A percentile compares a stretch with the other conserved stretches of the same genome.
Evolutionary conservation across 2,329 filamentous ascomycete genomes (phyloP).

Genomic region (Harringtonia lauricola): DNA sequence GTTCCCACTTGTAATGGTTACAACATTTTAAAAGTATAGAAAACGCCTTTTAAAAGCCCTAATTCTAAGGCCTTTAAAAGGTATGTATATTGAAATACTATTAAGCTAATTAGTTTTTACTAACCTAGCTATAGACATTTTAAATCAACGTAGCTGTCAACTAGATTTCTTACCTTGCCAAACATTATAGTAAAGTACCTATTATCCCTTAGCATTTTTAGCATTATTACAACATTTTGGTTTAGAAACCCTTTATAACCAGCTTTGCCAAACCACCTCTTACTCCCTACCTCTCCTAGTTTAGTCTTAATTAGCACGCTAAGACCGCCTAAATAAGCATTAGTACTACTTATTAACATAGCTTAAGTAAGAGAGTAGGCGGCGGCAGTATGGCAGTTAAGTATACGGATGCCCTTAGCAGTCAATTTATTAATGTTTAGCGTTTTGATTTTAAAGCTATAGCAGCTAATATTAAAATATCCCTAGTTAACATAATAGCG

Average conservation of each 20-base stretch:
- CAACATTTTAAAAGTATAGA: too few relatives aligned
- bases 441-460: conserved; percentile 20
- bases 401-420: conserved; percentile 39
- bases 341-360: conserved; percentile 57
- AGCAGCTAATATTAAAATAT: too few relatives aligned
- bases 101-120: conserved; percentile 30
- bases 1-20: too few relatives aligned
- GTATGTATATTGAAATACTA: too few relatives aligned
- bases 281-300: conserved; percentile 14
- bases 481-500: too few relatives aligned
- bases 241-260: conserved; percentile 56
- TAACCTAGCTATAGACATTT: conserved; percentile 36
- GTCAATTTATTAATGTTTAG: conserved; percentile 19
- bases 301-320: conserved; percentile 43
- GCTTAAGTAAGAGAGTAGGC: conserved; percentile 53
- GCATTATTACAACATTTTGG: conserved; percentile 43
- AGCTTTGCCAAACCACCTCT: conserved; percentile 36
- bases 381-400: conserved; percentile 52
- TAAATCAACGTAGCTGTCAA: too few relatives aligned
- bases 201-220: conserved; percentile 44
- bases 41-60: too few relatives aligned
- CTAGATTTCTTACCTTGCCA: too few relatives aligned
- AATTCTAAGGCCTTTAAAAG: too few relatives aligned
- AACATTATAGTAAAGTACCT: conserved; percentile 51
- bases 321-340: conserved; percentile 47